Percentiles rank a stretch among this genome's conserved stretches.
Evolutionary conservation across 2,329 filamentous ascomycete genomes (phyloP).

Genomic region (Arthrobotrys musiformis): DNA sequence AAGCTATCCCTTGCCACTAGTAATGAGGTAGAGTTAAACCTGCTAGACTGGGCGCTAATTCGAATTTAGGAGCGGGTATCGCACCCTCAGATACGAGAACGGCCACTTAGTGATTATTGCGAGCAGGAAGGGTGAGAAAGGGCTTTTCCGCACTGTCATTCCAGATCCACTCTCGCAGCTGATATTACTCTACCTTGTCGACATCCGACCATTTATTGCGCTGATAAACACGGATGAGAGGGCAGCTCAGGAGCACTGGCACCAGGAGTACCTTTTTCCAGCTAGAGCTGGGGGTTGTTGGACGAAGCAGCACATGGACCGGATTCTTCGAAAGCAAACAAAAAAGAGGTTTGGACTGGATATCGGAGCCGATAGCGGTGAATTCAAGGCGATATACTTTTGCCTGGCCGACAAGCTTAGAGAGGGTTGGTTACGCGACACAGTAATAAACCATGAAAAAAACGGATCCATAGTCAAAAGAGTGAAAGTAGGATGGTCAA

Average conservation of each 20-base stretch:
- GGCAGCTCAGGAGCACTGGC: constrained; percentile 17
- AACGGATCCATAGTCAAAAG: not conserved
- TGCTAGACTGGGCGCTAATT: no score
- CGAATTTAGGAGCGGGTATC: constrained; percentile 11
- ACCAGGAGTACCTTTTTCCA: constrained; percentile 36
- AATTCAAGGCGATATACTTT: constrained; percentile 37
- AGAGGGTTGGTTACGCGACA: constrained; percentile 39
- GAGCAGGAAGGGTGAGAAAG: not conserved
- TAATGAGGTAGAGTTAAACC: not conserved
- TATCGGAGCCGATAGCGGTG: not conserved
- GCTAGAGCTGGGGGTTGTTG: constrained; percentile 15
- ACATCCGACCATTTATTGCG: constrained; percentile 28
- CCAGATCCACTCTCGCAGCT: constrained; percentile 40
- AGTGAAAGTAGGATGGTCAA: not conserved
- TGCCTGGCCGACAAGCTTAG: constrained; percentile 6
- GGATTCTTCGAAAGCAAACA: constrained; percentile 19
- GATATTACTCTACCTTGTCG: constrained; percentile 38
- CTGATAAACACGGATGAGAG: constrained; percentile 5
- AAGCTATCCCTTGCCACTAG: not conserved
- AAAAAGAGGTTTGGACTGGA: constrained; percentile 8
- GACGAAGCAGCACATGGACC: constrained; percentile 21
- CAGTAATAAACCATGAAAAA: not conserved
- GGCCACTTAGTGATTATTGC: constrained; percentile 28
- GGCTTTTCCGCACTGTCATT: constrained; percentile 25
- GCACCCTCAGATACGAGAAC: constrained; percentile 44